Percentiles rank a stretch among this genome's conserved stretches.
Conservation (phyloP, 2,329 filamentous ascomycete genomes). For the Epichloe hybrida region DNA sequence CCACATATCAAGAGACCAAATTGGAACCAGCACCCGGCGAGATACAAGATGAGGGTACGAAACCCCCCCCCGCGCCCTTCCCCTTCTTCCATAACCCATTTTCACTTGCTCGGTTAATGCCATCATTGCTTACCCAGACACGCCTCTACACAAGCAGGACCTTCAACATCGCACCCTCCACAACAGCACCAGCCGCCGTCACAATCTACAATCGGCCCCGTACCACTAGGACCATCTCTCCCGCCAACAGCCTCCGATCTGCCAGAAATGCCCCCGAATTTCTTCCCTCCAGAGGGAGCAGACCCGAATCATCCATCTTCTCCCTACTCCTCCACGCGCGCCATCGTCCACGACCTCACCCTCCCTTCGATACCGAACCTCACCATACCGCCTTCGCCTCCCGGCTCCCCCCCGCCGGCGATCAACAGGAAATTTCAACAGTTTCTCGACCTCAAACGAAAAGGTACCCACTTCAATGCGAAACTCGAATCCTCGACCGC, state of each 20-base stretch:
- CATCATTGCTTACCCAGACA: neutral
- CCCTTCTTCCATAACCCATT: neutral
- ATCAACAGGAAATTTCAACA: conserved; percentile 56
- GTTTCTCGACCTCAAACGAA: conserved; percentile 65
- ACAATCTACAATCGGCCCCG: conserved; percentile 14
- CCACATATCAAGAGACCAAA: neutral
- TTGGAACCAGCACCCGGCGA: neutral
- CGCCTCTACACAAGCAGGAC: neutral
- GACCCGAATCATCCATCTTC: conserved; percentile 27
- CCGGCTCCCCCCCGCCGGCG: conserved; percentile 39
- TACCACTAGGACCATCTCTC: conserved; percentile 26
- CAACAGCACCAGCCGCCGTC: neutral
- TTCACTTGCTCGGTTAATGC: too few relatives aligned
- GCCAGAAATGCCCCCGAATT: conserved; percentile 6
- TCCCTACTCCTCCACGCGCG: conserved; percentile 53
- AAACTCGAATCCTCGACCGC: conserved; percentile 54
- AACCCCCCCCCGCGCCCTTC: too few relatives aligned
- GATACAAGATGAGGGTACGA: neutral
- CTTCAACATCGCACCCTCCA: neutral
- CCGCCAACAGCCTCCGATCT: conserved; percentile 17
- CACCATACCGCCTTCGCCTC: conserved; percentile 61
- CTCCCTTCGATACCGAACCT: conserved; percentile 60
- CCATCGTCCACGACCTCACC: conserved; percentile 56
- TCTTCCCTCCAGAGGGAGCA: conserved; percentile 14
- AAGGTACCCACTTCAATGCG: conserved; percentile 66